Conservation (phyloP, 345 rosid species). For the Microthlaspi erraticum region DNA sequence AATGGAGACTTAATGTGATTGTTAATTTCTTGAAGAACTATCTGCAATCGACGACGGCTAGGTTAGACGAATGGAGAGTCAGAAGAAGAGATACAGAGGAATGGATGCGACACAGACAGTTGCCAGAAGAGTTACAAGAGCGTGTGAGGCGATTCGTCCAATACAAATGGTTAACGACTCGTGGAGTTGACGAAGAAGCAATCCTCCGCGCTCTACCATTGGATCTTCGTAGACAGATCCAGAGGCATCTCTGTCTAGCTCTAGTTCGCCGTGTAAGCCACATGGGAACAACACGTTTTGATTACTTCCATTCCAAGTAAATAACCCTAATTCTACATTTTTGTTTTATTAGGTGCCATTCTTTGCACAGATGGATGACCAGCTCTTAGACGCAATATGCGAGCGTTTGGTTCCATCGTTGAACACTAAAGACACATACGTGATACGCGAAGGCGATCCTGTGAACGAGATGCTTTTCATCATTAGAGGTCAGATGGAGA, state of each 20-base stretch:
- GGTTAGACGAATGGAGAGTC: constrained; percentile 90
- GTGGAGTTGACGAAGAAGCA: constrained; percentile 86
- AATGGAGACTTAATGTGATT: constrained; percentile 13
- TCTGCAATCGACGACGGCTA: constrained; percentile 82
- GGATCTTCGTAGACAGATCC: constrained; percentile 80
- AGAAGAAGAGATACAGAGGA: constrained; percentile 88
- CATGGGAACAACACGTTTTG: background rate
- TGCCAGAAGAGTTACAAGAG: constrained; percentile 76
- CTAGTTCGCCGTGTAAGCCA: constrained; percentile 82
- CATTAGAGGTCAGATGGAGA: constrained; percentile 85
- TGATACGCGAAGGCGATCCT: constrained; percentile 83
- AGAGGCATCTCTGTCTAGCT: constrained; percentile 81
- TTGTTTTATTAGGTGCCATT: constrained; percentile 66
- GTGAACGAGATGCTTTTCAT: constrained; percentile 89
- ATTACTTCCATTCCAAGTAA: constrained; percentile 6
- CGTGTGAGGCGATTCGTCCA: constrained; percentile 84
- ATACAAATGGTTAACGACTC: constrained; percentile 79
- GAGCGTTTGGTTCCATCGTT: constrained; percentile 79
- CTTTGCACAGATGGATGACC: constrained; percentile 88
- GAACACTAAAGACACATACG: constrained; percentile 66
- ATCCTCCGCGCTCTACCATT: constrained; percentile 70
- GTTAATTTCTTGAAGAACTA: constrained; percentile 55
- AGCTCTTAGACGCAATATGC: constrained; percentile 83
- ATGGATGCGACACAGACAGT: constrained; percentile 94
- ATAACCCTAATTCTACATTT: background rate